phyloP scores from a whole-genome alignment of 2,329 filamentous ascomycete species.

The Diaporthe sp. region DNA sequence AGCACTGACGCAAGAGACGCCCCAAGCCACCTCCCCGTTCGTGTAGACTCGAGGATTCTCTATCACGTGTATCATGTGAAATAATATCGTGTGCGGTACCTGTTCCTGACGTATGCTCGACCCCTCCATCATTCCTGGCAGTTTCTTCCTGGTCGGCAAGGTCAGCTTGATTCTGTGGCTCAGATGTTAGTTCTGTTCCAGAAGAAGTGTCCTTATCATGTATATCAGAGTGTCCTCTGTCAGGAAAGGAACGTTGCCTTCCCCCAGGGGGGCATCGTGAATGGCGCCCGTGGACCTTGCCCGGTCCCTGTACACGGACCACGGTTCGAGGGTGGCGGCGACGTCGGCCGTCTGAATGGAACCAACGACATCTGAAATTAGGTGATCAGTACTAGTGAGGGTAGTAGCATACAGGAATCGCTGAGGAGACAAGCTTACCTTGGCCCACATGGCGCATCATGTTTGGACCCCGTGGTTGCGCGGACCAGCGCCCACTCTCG shows the following conservation, averaged over 20 bases:
- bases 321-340: background rate
- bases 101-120: no score
- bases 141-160: background rate
- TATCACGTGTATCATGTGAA: background rate
- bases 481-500: conserved; percentile 10
- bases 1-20: background rate
- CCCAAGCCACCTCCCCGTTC: conserved; percentile 7
- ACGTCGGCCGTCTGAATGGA: conserved; percentile 1
- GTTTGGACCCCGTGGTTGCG: background rate
- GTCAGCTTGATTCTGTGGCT: background rate
- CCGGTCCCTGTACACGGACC: background rate
- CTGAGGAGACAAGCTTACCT: background rate
- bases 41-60: background rate
- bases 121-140: no score
- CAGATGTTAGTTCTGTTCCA: fast-evolving
- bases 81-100: background rate
- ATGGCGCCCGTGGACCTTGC: background rate
- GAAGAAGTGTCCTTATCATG: background rate
- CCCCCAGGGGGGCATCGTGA: background rate
- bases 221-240: background rate
- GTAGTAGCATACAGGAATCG: no score
- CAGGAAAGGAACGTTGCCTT: background rate
- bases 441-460: background rate
- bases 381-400: background rate
- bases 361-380: background rate